Evolutionary conservation across 1,139 yeast genomes (phyloP), one percentile per base, ranked within the genome.

Genomic region (Tardiomyces blankii): DNA sequence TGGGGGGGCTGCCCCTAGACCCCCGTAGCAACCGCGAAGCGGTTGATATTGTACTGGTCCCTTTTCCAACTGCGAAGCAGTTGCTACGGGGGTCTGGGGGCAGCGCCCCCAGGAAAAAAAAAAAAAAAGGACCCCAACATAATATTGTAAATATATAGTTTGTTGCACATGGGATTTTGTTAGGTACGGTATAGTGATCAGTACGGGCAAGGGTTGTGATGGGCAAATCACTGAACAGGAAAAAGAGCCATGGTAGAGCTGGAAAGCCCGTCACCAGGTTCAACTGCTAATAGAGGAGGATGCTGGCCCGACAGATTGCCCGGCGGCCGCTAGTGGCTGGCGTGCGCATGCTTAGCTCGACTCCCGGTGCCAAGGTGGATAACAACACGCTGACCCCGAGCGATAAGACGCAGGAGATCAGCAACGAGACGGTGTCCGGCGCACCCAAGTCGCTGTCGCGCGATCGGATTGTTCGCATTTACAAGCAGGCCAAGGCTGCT

Each of bases 401-500:
- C 19, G 39, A n/a, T 19, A 16, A 35, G 19, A 16, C 19, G 19
- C 19, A 35, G 39, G 39, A 35, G 21, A 35, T 35, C 39, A n/a
- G 19, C 39, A 35, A 35, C 19, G 39, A 35, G 21, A 9, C 19
- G 11, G 39, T 35, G 13, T 78, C 85, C 46, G 95, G 95, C n/a
- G 95, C 94, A 2, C 95, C 95, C 43, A 62, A 62, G 44, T 88
- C 78, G 48, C 66, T 82, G 49, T 64, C 75, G 47, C 74, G 80
- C 44, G 69, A 72, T 54, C 75, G 95, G 64, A 74, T 79, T 28
- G 94, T 82, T 6, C 77, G 93, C 63, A 86, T 86, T 59, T 86
- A 72, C 65, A 77, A 81, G 64, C 88, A 82, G 59, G 66, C 88
- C 52, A 82, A 83, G 66, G 74, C 88, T 12, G 93, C 95, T 40